Evolutionary conservation across 805 yeast species (phyloP).

Genomic region (Candida ovalis): DNA sequence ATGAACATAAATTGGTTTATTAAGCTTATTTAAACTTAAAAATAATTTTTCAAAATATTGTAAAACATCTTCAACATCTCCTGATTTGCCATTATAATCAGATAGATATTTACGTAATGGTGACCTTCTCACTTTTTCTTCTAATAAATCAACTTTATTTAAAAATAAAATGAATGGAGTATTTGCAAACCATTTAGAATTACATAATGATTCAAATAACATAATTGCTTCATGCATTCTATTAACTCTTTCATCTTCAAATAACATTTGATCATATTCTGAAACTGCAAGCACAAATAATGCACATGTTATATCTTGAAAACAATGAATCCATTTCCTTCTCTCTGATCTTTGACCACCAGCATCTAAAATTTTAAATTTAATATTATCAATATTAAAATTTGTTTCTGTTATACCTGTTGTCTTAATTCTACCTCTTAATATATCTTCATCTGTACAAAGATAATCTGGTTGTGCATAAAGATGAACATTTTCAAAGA

Average conservation of each 20-base stretch:
- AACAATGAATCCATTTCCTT: conserved; percentile 92
- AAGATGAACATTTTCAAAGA: conserved; percentile 66
- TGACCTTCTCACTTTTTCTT: conserved; percentile 59
- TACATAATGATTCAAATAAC: conserved; percentile 78
- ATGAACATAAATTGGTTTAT: conserved; percentile 83
- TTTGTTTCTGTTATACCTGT: conserved; percentile 90
- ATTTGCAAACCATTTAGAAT: conserved; percentile 77
- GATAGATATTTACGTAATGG: conserved; percentile 77
- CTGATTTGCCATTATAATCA: conserved; percentile 63
- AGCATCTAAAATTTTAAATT: conserved; percentile 83
- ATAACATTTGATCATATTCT: conserved; percentile 88
- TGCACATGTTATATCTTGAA: conserved; percentile 84
- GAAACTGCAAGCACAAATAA: conserved; percentile 84
- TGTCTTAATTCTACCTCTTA: conserved; percentile 89
- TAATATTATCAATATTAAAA: conserved; percentile 61
- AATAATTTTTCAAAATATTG: conserved; percentile 70
- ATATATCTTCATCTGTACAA: conserved; percentile 78
- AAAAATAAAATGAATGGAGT: conserved; percentile 88
- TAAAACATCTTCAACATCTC: conserved; percentile 62
- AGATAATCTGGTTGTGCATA: conserved; percentile 62
- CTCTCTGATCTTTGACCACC: conserved; percentile 95
- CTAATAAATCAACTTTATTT: conserved; percentile 83
- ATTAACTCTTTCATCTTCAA: conserved; percentile 86
- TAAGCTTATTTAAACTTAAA: conserved; percentile 54
- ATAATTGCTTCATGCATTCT: conserved; percentile 87